Base-by-base conservation (phyloP, 257 asterid species). In the Datura wrightii region DNA sequence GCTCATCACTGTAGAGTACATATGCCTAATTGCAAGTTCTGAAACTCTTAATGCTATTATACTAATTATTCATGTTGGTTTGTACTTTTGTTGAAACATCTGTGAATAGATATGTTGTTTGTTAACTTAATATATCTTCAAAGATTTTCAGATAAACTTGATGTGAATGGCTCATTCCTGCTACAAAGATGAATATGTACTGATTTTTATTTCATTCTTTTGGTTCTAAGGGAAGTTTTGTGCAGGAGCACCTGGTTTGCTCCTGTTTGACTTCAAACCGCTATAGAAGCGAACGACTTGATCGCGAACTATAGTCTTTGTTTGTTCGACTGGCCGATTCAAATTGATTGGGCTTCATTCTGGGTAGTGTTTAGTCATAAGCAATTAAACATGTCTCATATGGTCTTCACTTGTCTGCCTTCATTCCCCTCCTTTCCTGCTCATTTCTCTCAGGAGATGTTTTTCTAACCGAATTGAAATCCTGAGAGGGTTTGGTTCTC, bases 11-110 rank as follows among this genome's bases (percentile, higher is more conserved):
- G 80, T 3, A 10, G 58, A 72, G 46, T 10, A 19, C 56, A 46
- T 10, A 48, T 74, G 59, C 42, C 80, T 74, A 5, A 48, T 74
- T 74, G 42, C 80, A 74, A 74, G 80, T 48, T 48, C 48, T 74
- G 80, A 19, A 74, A 48, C 59, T 72, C 16, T 10, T 74, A 6
- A 48, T 48, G 59, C 55, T 74, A 24, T 48, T 19, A 11, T 74
- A 11, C 42, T 74, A 46, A 46, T 19, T 48, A 48, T 48, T 74
- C 59, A 24, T 74, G 80, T 48, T 42, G 10, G 58, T 19, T 74
- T 46, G 10, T 74, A 74, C 19, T 74, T 74, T 15, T 50, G 9
- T 74, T 48, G 80, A 50, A 74, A 74, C 9, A 19, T 5, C 60
- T 46, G 56, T 44, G 56, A 46, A 13, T 5, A n/a, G 39, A 48